Base-by-base conservation (phyloP, 129 eudicot genomes). In the Escallonia herrerae region DNA sequence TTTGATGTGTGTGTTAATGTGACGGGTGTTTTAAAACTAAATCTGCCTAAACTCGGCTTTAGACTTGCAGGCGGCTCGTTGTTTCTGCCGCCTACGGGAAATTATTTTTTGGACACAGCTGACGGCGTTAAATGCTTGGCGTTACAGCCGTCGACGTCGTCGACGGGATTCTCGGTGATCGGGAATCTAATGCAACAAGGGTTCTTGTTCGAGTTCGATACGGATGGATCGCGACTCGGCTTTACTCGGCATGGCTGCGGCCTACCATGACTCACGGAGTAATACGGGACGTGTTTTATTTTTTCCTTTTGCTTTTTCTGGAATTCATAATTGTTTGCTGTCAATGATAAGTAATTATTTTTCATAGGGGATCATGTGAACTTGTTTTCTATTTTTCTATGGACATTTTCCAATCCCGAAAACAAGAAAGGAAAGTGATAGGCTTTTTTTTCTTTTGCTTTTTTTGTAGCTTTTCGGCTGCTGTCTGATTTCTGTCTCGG, bases 131-230 rank as follows among this genome's bases (percentile, higher is more conserved):
- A 84, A 63, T 87, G 95, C 65, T 13, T 87, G 42, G 95, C 95
- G 0, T 70, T 87, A 44, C 91, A 74, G 59, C 82, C 91, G 2
- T 86, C 79, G 6, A 51, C 76, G 15, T 44, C 83, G 22, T 40
- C 75, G 11, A 64, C 69, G 2, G 87, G 86, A 5, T 77, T 84
- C 48, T 74, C 88, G 2, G 84, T 87, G 15, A 76, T 87, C 7
- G 95, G 91, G 7, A 87, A 87, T 75, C 47, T 87, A 46, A 81
- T 87, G 88, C 91, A 87, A 48, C 95, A 87, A 45, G 95, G 91
- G 10, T 87, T 73, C 65, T 69, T 80, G 70, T 84, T 87, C 41
- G 95, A 84, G 58, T 87, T 87, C 52, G 95, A 87, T 8, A 65
- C 63, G 62, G 91, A 78, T 12, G 81, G 79, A 46, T 74, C 77